A percentile compares a stretch with the other conserved stretches of the same genome.
phyloP scores from a whole-genome alignment of 106 monocot species.

The Dendrobium huoshanense region DNA sequence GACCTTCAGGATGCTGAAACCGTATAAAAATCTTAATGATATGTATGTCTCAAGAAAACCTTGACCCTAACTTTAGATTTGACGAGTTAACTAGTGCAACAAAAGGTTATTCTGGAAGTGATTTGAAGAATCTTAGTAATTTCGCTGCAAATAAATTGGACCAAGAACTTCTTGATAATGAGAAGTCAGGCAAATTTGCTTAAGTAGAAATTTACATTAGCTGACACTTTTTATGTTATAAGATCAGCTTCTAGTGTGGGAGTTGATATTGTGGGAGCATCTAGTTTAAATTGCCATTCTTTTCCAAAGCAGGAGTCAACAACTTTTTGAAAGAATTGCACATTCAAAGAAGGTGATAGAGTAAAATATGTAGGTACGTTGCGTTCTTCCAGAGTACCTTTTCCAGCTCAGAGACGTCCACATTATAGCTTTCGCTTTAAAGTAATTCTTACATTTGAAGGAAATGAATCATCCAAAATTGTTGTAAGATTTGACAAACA shows the following conservation, averaged over 20 bases:
- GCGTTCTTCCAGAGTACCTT: slow-evolving; percentile 34
- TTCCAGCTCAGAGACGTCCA: slow-evolving; percentile 18
- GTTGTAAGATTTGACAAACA: slow-evolving; percentile 67
- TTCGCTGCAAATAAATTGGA: too few species aligned
- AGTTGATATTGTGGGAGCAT: slow-evolving; percentile 25
- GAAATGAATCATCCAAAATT: slow-evolving; percentile 9
- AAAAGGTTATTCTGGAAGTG: too few species aligned
- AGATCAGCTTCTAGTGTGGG: slow-evolving; percentile 53
- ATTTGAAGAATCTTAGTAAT: too few species aligned
- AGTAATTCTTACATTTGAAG: slow-evolving; percentile 61
- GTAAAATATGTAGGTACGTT: slow-evolving; percentile 64
- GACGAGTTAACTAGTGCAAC: too few species aligned
- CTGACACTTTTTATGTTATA: slow-evolving; percentile 32
- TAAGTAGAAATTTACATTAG: slow-evolving; percentile 14
- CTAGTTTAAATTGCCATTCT: slow-evolving; percentile 3
- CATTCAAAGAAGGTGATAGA: slow-evolving; percentile 80
- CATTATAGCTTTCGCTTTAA: slow-evolving; percentile 32
- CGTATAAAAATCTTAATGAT: too few species aligned
- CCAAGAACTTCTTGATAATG: too few species aligned
- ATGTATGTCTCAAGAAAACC: too few species aligned
- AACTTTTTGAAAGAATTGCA: slow-evolving; percentile 43
- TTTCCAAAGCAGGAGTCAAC: slow-evolving; percentile 42
- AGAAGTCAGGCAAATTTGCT: too few species aligned
- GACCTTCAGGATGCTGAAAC: too few species aligned
- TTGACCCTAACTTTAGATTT: too few species aligned